Base-by-base conservation (phyloP, 768 basidiomycete species). In the Crepidotus variabilis region DNA sequence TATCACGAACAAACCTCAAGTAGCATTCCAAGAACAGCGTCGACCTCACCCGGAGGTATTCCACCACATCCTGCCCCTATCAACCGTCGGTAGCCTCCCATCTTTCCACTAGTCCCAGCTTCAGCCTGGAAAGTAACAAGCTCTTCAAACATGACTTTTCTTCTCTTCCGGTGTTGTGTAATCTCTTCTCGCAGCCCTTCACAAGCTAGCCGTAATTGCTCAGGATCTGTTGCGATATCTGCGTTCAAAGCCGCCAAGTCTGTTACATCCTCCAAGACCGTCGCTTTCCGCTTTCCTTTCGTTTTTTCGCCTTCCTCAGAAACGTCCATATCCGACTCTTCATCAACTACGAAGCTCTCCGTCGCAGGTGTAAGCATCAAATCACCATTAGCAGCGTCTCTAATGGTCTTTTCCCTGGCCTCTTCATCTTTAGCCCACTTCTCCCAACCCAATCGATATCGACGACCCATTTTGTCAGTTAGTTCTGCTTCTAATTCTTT, bases 1-100 rank as follows among this genome's bases (percentile, higher is more conserved):
- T 35, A 16, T 46, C 20, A 10, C 21, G 48, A 21, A 65, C 81
- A 51, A 60, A 90, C 91, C 83, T 96, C 92, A 16, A 94, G 78
- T 43, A 98, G 72, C 79, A 90, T 88, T 22, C 84, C 85, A 57
- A 97, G 77, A 4, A 94, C 87, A 57, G 83, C 82, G 64, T 98
- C 95, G 35, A 98, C 90, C 59, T 98, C 94, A n/a, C 84, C 77
- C 1, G 89, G 84, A 2, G 88, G 82, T 28, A 94, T 81, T 0
- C 92, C 90, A 21, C 93, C 93, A 72, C 92, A 96, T 0, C 92
- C 94, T 14, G 92, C 87, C 32, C 89, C 88, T 63, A 99, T 94
- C 51, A 99, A 71, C 59, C 87, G 78, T 62, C 94, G 77, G 69
- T 98, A 99, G 61, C 95, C 90, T 4, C 82, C 78, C 86, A 98